Evolutionary conservation across 345 rosid species (phyloP).

Genomic region (Erucastrum elatum): DNA sequence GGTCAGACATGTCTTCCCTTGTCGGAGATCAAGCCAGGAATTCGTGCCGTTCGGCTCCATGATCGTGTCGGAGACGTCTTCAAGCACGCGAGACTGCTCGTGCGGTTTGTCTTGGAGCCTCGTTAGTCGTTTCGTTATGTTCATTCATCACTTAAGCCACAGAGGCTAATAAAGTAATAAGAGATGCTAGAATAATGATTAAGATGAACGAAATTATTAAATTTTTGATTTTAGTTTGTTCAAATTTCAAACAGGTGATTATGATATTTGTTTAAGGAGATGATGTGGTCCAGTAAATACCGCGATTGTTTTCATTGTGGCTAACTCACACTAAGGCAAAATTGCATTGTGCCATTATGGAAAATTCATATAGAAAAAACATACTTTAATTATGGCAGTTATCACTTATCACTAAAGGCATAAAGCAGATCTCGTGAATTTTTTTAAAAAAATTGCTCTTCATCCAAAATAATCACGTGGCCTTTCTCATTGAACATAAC

Average conservation of each 20-base stretch:
- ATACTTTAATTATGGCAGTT: neutral
- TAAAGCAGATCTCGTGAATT: neutral
- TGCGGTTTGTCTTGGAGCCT: constrained; percentile 34
- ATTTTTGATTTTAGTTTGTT: neutral
- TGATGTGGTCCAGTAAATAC: constrained; percentile 8
- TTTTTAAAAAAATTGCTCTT: neutral
- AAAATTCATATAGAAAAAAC: neutral
- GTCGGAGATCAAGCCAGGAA: constrained; percentile 58
- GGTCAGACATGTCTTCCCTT: constrained; percentile 87
- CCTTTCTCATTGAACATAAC: neutral
- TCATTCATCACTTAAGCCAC: neutral
- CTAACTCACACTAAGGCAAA: neutral
- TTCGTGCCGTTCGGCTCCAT: constrained; percentile 67
- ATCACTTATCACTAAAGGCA: neutral
- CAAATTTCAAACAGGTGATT: neutral
- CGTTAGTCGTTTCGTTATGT: constrained; percentile 6
- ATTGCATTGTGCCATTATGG: neutral
- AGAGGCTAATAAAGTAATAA: neutral
- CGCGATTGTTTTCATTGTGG: neutral
- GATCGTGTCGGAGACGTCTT: constrained; percentile 55
- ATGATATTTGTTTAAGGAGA: neutral
- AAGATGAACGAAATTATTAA: neutral
- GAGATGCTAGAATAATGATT: neutral
- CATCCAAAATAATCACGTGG: neutral
- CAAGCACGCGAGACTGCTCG: constrained; percentile 54